Evolutionary conservation across 129 eudicot genomes (phyloP).

Genomic region (Apium graveolens): DNA sequence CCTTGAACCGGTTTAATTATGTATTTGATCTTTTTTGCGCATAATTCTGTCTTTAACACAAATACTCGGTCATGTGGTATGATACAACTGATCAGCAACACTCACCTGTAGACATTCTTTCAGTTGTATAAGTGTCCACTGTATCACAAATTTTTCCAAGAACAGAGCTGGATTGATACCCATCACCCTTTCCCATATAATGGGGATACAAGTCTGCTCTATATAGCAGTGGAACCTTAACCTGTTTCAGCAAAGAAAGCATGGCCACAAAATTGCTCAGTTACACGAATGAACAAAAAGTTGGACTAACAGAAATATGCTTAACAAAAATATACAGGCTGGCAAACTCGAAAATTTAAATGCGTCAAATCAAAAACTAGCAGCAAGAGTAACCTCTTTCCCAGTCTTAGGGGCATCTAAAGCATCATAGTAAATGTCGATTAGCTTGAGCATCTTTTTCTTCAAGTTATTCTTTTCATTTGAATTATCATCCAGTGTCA

Average conservation of each 20-base stretch:
- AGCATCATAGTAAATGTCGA: conserved; percentile 82
- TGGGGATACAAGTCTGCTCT: conserved; percentile 48
- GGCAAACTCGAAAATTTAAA: background rate
- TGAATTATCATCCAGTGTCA: conserved; percentile 32
- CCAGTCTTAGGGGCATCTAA: conserved; percentile 90
- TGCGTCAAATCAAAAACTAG: background rate
- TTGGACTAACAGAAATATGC: background rate
- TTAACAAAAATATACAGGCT: background rate
- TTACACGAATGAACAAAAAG: background rate
- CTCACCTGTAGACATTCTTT: conserved; percentile 33
- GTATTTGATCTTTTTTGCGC: background rate
- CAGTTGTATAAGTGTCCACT: conserved; percentile 14
- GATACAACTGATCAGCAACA: background rate
- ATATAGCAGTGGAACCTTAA: conserved; percentile 29
- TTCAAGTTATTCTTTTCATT: conserved; percentile 22
- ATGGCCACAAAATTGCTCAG: background rate
- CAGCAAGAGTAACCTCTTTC: conserved; percentile 36
- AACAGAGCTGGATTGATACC: conserved; percentile 50
- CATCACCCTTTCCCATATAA: conserved; percentile 35
- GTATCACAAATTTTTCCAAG: conserved; percentile 56
- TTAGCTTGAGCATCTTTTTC: conserved; percentile 35
- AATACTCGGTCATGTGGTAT: background rate
- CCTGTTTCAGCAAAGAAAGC: conserved; percentile 33
- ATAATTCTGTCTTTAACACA: background rate
- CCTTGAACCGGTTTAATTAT: background rate